phyloP scores from a whole-genome alignment of 768 basidiomycete genomes.

The Daedaleopsis nitida region DNA sequence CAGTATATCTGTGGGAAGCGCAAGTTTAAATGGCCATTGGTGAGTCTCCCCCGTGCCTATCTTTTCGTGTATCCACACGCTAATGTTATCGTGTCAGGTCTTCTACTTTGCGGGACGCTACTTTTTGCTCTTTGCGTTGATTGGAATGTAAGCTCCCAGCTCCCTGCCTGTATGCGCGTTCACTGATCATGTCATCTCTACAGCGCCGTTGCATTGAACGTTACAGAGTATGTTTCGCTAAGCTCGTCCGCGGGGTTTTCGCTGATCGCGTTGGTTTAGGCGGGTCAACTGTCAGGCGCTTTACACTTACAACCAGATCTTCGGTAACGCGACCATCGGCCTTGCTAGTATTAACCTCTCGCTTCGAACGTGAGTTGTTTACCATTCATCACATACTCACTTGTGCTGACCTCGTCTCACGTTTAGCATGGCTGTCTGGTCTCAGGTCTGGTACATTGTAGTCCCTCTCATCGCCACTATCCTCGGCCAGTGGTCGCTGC shows the following conservation, averaged over 20 bases:
- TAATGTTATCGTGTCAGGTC: slow-evolving; percentile 29
- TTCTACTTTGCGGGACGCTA: slow-evolving; percentile 52
- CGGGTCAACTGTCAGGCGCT: slow-evolving; percentile 46
- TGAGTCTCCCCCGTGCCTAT: slow-evolving; percentile 15
- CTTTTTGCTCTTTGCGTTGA: slow-evolving; percentile 44
- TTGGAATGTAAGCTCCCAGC: slow-evolving; percentile 45
- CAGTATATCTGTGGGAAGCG: slow-evolving; percentile 41
- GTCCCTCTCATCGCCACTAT: slow-evolving; percentile 53
- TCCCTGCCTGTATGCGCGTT: slow-evolving; percentile 1
- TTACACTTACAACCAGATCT: slow-evolving; percentile 50
- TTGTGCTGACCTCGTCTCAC: background rate
- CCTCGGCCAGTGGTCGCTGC: slow-evolving; percentile 70
- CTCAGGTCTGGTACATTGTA: slow-evolving; percentile 55
- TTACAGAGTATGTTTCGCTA: slow-evolving; percentile 28
- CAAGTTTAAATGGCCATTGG: slow-evolving; percentile 50
- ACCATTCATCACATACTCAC: background rate
- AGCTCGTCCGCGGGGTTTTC: background rate
- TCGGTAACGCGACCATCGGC: slow-evolving; percentile 46
- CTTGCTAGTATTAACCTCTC: slow-evolving; percentile 50
- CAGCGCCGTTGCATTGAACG: slow-evolving; percentile 41
- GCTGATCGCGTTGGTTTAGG: slow-evolving; percentile 26
- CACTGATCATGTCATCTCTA: slow-evolving; percentile 3
- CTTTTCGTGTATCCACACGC: too few species aligned
- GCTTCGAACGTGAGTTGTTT: slow-evolving; percentile 41
- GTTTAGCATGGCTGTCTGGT: slow-evolving; percentile 65